Conservation (phyloP, 2,329 filamentous ascomycete species). For the Pestalotiopsis sp. region DNA sequence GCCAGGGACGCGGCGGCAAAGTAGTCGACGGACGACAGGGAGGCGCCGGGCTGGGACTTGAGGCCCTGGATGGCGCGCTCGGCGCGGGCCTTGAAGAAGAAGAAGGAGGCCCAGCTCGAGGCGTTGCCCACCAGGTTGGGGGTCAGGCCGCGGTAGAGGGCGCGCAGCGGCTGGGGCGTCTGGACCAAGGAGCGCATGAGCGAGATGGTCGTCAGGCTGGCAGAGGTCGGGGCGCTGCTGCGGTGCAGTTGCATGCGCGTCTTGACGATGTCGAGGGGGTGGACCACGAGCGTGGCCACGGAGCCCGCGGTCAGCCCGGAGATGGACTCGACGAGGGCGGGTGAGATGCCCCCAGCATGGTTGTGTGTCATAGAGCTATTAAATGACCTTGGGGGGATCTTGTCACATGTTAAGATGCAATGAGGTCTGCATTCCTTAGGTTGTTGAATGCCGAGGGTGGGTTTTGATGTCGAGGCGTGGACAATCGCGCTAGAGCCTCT, state of each 20-base stretch:
- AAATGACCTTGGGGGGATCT: conserved; percentile 7
- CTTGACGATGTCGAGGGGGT: conserved; percentile 95
- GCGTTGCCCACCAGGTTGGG: conserved; percentile 93
- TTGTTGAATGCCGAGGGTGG: neutral
- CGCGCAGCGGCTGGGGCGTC: conserved; percentile 60
- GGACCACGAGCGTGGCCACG: conserved; percentile 82
- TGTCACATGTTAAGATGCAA: conserved; percentile 12
- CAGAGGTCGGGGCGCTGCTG: conserved; percentile 38
- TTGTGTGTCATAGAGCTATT: conserved; percentile 16
- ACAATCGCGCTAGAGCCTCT: neutral
- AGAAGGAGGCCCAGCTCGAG: conserved; percentile 89
- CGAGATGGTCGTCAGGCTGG: conserved; percentile 50
- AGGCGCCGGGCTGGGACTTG: conserved; percentile 26
- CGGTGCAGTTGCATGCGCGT: conserved; percentile 82
- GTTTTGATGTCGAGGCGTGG: neutral
- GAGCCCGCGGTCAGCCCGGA: conserved; percentile 89
- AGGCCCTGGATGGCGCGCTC: conserved; percentile 48
- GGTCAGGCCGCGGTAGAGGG: conserved; percentile 86
- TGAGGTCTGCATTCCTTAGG: neutral
- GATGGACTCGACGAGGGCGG: conserved; percentile 82
- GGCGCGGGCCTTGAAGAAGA: conserved; percentile 69
- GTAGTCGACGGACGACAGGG: conserved; percentile 70
- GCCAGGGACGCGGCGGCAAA: conserved; percentile 74
- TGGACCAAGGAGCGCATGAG: conserved; percentile 53
- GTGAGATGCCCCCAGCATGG: conserved; percentile 62